Conservation (phyloP, 23 red algal species). For the Gracilaria vermiculophylla region DNA sequence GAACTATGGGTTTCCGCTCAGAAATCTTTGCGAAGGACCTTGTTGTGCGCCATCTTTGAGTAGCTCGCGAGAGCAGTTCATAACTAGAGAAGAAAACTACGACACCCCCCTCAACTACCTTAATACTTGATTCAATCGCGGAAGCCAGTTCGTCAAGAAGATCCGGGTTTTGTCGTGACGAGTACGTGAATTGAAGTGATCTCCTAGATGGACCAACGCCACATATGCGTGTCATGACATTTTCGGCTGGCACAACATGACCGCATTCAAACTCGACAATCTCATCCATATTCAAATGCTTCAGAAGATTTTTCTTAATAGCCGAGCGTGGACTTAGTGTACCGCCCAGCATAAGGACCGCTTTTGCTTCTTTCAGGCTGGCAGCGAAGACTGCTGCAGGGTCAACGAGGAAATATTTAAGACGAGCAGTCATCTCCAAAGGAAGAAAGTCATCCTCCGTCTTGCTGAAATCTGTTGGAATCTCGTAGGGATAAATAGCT, state of each 20-base stretch:
- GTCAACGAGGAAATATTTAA: slow-evolving; percentile 77
- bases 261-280: slow-evolving; percentile 70
- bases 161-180: slow-evolving; percentile 12
- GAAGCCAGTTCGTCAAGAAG: slow-evolving; percentile 79
- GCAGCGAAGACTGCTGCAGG: slow-evolving; percentile 43
- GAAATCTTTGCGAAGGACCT: slow-evolving; percentile 18
- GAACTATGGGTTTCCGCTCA: slow-evolving; percentile 52
- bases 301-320: slow-evolving; percentile 24
- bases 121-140: slow-evolving; percentile 27
- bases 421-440: slow-evolving; percentile 9
- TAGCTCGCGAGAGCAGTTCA: slow-evolving; percentile 32
- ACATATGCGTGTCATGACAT: slow-evolving; percentile 72
- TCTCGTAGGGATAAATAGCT: slow-evolving; percentile 45
- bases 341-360: slow-evolving; percentile 83
- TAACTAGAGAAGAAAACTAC: slow-evolving; percentile 93
- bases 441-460: neutral
- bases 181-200: slow-evolving; percentile 66
- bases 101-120: slow-evolving; percentile 54
- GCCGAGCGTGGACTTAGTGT: slow-evolving; percentile 81
- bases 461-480: neutral
- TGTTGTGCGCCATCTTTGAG: slow-evolving; percentile 24
- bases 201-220: slow-evolving; percentile 48
- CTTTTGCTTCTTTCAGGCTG: slow-evolving; percentile 55
- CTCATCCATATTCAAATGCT: neutral
- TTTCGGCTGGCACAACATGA: slow-evolving; percentile 81